Base-by-base conservation (phyloP, 169 alveolate genomes). In the Plasmodium yoelii region DNA sequence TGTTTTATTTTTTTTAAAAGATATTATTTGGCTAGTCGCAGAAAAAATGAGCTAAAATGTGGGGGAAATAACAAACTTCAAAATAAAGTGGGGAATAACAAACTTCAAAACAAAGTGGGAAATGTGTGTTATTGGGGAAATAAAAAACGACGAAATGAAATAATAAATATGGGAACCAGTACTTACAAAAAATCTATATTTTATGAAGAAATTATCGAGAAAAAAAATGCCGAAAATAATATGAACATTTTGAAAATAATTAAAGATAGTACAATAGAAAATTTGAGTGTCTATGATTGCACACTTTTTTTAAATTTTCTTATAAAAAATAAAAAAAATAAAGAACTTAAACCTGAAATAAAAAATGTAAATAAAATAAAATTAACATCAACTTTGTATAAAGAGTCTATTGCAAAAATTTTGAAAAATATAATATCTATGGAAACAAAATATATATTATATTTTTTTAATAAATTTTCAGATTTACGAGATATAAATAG, bases 321-420 rank as follows among this genome's bases (percentile, higher is more conserved):
- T 8, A 80, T 80, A 26, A 67, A 70, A n/a, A 80, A 80, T 65
- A 80, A 80, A 42, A 80, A 64, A 26, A 80, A 55, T 69, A 80
- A 60, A 44, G 61, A 49, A 42, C 28, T 57, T 18, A 19, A 28
- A 8, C 28, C 39, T 8, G 71, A 80, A 15, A 8, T 46, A 19
- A 80, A 80, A 69, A 34, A 80, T 57, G 1, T 34, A 4, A 51
- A 69, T 18, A 80, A 26, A 47, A 22, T 80, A 59, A 80, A 65
- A 28, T 22, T 80, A 13, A 49, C 44, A n/a, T 80, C 90, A 6
- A 3, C 70, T 7, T 28, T 80, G 34, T 80, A 80, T 46, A 80
- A 65, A 80, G 90, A 65, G 15, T 47, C 90, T 28, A 65, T 42
- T 13, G 10, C 15, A 4, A 80, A 80, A 15, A 49, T 80, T 51